phyloP scores from a whole-genome alignment of 768 basidiomycete species.

The Tulasnella sp. region DNA sequence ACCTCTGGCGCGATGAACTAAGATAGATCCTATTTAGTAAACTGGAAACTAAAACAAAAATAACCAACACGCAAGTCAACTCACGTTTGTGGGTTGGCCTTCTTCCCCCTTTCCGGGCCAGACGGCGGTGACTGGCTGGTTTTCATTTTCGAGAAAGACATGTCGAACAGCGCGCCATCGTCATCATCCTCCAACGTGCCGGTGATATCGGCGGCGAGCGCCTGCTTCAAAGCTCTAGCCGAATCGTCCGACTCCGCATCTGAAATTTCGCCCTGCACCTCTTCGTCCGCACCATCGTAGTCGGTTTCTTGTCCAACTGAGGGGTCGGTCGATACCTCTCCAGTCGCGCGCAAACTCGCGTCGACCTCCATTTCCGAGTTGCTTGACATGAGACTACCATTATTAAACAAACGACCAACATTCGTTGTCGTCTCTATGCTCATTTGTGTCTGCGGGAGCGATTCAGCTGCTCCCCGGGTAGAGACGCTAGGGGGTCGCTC shows the following conservation, averaged over 20 bases:
- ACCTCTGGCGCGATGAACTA: no score
- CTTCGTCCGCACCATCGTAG: not conserved
- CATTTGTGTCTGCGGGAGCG: not conserved
- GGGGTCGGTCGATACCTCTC: not conserved
- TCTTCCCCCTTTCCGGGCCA: not conserved
- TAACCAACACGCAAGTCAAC: not conserved
- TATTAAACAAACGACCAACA: not conserved
- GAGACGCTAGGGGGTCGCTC: not conserved
- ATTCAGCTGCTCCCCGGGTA: not conserved
- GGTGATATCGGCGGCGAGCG: not conserved
- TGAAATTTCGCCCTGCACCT: not conserved
- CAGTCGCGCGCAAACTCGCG: not conserved
- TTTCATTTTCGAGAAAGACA: no score
- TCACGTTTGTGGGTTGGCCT: not conserved
- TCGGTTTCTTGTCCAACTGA: not conserved
- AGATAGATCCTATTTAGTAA: not conserved
- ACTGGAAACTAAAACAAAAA: no score
- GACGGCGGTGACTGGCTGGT: no score
- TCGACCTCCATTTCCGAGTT: not conserved
- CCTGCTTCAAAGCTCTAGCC: not conserved
- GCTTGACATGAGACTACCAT: not conserved
- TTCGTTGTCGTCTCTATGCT: not conserved
- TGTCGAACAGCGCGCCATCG: not conserved
- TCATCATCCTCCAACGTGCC: slow-evolving; percentile 4
- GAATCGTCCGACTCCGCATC: slow-evolving; percentile 13